phyloP scores from a whole-genome alignment of 768 basidiomycete species.

The Pisolithus tinctorius region DNA sequence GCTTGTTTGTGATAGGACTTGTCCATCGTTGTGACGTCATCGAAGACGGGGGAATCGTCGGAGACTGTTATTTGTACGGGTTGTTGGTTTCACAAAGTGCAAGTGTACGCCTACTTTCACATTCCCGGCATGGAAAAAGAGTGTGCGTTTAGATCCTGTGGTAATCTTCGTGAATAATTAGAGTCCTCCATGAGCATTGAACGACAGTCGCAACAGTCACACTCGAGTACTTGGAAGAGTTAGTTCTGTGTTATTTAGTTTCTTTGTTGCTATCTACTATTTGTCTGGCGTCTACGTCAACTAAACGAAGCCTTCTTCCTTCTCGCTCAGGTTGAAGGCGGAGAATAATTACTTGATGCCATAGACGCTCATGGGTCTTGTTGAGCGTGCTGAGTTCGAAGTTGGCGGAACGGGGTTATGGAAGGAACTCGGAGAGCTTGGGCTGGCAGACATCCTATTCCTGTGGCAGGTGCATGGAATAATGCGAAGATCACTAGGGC shows the following conservation, averaged over 20 bases:
- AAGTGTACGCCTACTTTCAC: too few species aligned
- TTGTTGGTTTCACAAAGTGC: too few species aligned
- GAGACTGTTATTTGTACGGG: too few species aligned
- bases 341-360: constrained; percentile 48
- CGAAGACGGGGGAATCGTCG: too few species aligned
- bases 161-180: constrained; percentile 27
- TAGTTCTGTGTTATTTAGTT: constrained; percentile 12
- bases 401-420: constrained; percentile 51
- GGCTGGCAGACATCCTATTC: constrained; percentile 60
- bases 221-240: constrained; percentile 77
- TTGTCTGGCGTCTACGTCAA: constrained; percentile 46
- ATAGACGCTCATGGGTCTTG: constrained; percentile 45
- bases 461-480: neutral
- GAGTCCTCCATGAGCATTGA: constrained; percentile 53
- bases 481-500: constrained; percentile 37
- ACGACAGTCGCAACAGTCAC: constrained; percentile 70
- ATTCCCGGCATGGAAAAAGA: too few species aligned
- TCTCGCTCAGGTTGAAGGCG: constrained; percentile 45
- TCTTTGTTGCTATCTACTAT: neutral
- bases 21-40: too few species aligned
- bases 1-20: too few species aligned
- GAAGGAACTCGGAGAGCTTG: constrained; percentile 49
- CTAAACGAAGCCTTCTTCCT: constrained; percentile 50
- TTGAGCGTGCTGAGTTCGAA: constrained; percentile 49
- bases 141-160: neutral